Base-by-base conservation (phyloP, 495 filamentous ascomycete species). In the Aspergillus leporis region DNA sequence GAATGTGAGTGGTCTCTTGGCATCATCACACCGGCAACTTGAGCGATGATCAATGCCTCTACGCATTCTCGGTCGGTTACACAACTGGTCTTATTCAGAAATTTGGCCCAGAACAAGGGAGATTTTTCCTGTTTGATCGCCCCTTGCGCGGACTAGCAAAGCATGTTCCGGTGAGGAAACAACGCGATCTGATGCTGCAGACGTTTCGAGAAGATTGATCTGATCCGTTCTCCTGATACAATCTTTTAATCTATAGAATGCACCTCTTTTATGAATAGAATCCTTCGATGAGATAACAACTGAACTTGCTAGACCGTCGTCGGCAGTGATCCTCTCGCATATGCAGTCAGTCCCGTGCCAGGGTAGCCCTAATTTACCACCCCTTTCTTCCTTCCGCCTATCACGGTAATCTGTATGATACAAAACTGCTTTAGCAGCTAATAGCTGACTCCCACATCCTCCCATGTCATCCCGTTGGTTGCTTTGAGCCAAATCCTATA, bases 291-390 rank as follows among this genome's bases (percentile, higher is more conserved):
- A 23, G 5, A 30, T 9, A 10, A 16, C 10, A 19, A 10, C 6
- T 5, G 47, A 49, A 6, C n/a, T 4, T 47, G 9, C 19, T 25
- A n/a, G 10, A 10, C 18, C 14, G 25, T 14, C 5, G 5, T 49
- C 19, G 23, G 48, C 2, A 2, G 25, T n/a, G 30, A 19, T 16
- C 1, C 30, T 18, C n/a, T 19, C 28, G 49, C 49, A 51, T 32
- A 8, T 22, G 49, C 49, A 7, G 49, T n/a, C 49, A 21, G 49
- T 51, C 48, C 48, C 48, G 48, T 51, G 48, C 48, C 0, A 16
- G 14, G 14, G 23, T 18, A 31, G 13, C 14, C 48, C 48, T 36
- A 36, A 36, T 14, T 22, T 51, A 28, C 9, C 23, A 49, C 14
- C 46, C 21, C 10, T 48, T 48, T 22, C 8, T 1, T 47, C n/a